Conservation (phyloP, 495 filamentous ascomycete genomes). For the Xylaria nigripes region DNA sequence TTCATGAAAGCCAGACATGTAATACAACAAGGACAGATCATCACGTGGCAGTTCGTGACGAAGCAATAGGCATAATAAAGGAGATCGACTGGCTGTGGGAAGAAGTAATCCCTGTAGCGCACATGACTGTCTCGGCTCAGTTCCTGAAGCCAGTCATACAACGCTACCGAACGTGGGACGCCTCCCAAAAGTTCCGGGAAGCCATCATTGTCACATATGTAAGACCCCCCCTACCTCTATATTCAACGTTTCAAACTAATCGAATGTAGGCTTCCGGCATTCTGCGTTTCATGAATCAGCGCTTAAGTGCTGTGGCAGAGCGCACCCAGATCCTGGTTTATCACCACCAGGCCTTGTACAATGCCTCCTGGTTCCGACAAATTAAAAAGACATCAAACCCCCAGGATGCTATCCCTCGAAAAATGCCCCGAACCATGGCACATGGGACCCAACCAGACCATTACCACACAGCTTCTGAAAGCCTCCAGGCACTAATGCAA, state of each 20-base stretch:
- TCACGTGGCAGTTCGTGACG: background rate
- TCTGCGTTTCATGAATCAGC: slow-evolving; percentile 23
- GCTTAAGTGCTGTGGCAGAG: slow-evolving; percentile 13
- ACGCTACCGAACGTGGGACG: slow-evolving; percentile 8
- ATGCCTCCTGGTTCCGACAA: background rate
- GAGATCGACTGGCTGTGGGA: slow-evolving; percentile 14
- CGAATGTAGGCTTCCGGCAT: slow-evolving; percentile 15
- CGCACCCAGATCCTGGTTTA: slow-evolving; percentile 17
- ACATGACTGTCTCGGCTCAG: slow-evolving; percentile 25
- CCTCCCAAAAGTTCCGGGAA: slow-evolving; percentile 10
- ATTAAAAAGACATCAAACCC: background rate
- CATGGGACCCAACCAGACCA: background rate
- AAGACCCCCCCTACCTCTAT: background rate
- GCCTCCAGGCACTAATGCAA: slow-evolving; percentile 18
- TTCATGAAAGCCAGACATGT: slow-evolving; percentile 13
- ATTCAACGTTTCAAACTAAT: background rate
- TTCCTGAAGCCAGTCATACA: slow-evolving; percentile 18
- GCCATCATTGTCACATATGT: slow-evolving; percentile 17
- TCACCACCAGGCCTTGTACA: slow-evolving; percentile 16
- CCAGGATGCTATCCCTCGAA: background rate
- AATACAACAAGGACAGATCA: background rate
- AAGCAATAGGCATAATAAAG: background rate
- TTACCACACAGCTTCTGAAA: slow-evolving; percentile 4
- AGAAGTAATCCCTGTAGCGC: slow-evolving; percentile 16
- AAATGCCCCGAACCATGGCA: background rate